Evolutionary conservation across 1,139 yeast genomes (phyloP), one percentile per base, ranked within the genome.

Genomic region (Debaryomyces sp.): DNA sequence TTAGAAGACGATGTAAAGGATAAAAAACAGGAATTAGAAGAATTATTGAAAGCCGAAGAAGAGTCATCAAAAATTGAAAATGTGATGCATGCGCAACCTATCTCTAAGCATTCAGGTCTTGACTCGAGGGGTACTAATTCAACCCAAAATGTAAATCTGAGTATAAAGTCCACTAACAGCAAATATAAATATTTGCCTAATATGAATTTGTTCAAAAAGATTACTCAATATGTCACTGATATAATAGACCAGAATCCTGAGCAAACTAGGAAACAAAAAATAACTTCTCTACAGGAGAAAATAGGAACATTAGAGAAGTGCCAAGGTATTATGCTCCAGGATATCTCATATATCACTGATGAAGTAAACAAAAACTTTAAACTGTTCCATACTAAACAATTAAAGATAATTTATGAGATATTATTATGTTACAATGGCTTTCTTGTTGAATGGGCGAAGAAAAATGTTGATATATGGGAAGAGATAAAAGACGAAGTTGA

Each of bases 161-260:
- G 6, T 6, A n/a, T 49, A 17, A 41, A 22, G 17, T 10, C 23
- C 8, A 6, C 39, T 5, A 26, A 39, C 26, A 32, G 33, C 5
- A 64, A 62, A 45, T 63, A 59, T 49, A 66, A 61, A 43, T 48
- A 61, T 41, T 59, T 68, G 37, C 68, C 73, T 3, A 60, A 62
- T 46, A 57, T 67, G 51, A 51, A 44, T 59, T 75, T 81, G 1
- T 61, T 80, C 38, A 80, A 76, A 54, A 84, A 82, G 54, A 67
- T 86, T 29, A 80, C 85, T 35, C 83, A 77, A 57, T 86, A 87
- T 45, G 82, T 86, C 17, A 82, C 81, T 44, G 89, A 86, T 47
- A 80, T 85, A 41, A 84, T 85, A 54, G 91, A 86, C 55, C 84
- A 81, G 39, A 87, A 86, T 55, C 90, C 91, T 0, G 88, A 83